Evolutionary conservation across 2,329 filamentous ascomycete species (phyloP), one percentile per base, ranked within the genome.

Genomic region (Cucurbitaria berberidis): DNA sequence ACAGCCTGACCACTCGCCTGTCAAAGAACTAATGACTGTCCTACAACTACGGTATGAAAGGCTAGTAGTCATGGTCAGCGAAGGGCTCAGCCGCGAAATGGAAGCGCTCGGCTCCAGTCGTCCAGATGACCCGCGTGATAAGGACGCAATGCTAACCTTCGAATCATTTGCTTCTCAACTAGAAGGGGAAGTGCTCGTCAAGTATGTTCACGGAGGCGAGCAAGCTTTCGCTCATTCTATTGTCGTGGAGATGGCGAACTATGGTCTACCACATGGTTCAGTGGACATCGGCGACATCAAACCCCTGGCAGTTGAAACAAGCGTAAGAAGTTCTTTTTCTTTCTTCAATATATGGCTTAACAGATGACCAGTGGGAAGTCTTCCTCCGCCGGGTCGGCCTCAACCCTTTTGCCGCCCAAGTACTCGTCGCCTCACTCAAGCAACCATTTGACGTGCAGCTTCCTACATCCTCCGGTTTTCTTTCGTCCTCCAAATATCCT

Each of bases 321-420:
- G 77, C 26, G 74, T 74, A 50, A 61, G 69, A 36, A 7, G 35
- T 19, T 16, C 1, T 9, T 19, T 13, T 15, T 15, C 11, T 11
- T 39, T n/a, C 10, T 22, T n/a, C n/a, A 3, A 4, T 15, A 15
- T 6, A 3, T 22, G 3, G 36, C 6, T 51, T 60, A 32, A 66
- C 39, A 43, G 10, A 29, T 10, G 21, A 5, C 10, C 32, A 74
- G 29, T 89, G 86, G 86, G 89, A 92, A 69, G 40, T 84, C 9
- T 89, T 89, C 56, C 77, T 93, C 21, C 80, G 88, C 13, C 78
- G 80, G 21, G 81, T 82, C 1, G 89, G 89, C 0, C 71, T 91
- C 67, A 92, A 93, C 70, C 81, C 84, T 0, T 91, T 85, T 68
- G 89, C 88, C 2, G 89, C 89, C 2, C 89, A 91, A 68, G 78